phyloP scores from a whole-genome alignment of 805 yeast genomes.

The Kluyveromyces starmeri region DNA sequence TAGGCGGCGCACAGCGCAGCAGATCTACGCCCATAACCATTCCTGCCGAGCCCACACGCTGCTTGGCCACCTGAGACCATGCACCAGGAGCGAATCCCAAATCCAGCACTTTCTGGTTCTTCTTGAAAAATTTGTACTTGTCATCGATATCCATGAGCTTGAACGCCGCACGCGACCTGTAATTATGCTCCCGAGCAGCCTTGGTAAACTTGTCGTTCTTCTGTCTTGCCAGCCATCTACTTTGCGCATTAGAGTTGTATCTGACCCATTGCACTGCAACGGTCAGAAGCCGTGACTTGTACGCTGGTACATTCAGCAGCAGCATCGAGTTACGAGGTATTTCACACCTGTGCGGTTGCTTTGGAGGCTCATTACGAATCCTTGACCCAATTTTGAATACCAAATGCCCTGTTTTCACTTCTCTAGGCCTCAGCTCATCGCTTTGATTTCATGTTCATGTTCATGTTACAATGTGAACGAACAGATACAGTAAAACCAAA shows the following conservation, averaged over 20 bases:
- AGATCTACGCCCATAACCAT: slow-evolving; percentile 75
- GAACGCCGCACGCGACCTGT: slow-evolving; percentile 84
- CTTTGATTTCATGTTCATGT: too few species aligned
- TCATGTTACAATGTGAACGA: too few species aligned
- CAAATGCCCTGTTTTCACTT: too few species aligned
- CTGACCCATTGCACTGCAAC: neutral
- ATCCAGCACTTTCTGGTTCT: slow-evolving; percentile 58
- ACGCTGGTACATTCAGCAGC: too few species aligned
- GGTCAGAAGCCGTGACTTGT: too few species aligned
- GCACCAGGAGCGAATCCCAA: slow-evolving; percentile 93
- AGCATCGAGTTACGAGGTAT: too few species aligned
- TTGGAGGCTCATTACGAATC: too few species aligned
- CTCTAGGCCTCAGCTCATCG: too few species aligned
- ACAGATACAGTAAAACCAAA: too few species aligned
- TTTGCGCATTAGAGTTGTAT: slow-evolving; percentile 42
- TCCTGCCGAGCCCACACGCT: slow-evolving; percentile 41
- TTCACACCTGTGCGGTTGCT: too few species aligned
- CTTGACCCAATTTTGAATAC: too few species aligned
- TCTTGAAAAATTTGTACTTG: slow-evolving; percentile 48
- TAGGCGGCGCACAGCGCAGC: slow-evolving; percentile 68
- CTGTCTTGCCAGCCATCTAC: slow-evolving; percentile 70
- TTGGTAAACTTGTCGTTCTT: slow-evolving; percentile 52
- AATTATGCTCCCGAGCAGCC: slow-evolving; percentile 54
- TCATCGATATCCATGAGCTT: slow-evolving; percentile 71
- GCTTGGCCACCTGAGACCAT: slow-evolving; percentile 80